Evolutionary conservation across 306 rosid species (phyloP), one percentile per base, ranked within the genome.

Genomic region (Lablab purpureus): DNA sequence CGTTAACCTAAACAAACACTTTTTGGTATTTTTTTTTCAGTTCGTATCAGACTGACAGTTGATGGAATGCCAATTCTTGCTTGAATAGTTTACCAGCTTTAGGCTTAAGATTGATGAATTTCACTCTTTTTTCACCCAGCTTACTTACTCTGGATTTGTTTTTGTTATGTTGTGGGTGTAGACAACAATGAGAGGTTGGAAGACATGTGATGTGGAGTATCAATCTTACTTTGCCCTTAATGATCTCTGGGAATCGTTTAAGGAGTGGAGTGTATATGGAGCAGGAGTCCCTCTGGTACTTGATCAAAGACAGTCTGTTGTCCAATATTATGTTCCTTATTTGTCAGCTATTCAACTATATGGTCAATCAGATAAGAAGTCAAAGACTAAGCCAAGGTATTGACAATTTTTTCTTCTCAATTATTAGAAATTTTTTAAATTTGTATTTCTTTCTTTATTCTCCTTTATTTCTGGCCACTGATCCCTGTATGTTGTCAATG

Each of bases 221-320:
- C 97, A 86, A 77, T 84, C 93, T 72, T 92, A 86, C 81, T 94
- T 94, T 69, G 36, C 85, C 27, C 78, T 94, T 77, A 81, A 82
- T 84, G 93, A 94, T 87, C 95, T 92, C 59, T 92, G 97, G 97
- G 97, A 94, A 74, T 88, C 98, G 10, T 91, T 92, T 56, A 87
- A 84, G 90, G 98, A 94, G 84, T 89, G 97, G 97, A 94, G 97
- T 81, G 94, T 86, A 11, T 94, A 94, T 73, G 98, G 97, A 58
- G 93, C 90, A n/a, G 98, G 97, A 82, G 97, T 94, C 5, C 98
- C 97, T 58, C 83, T 91, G 80, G 45, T 92, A 52, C 97, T 92
- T 62, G 87, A 87, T 78, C 87, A 87, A 80, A 76, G 85, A 73
- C 90, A 89, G 50, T 89, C 97, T 75, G 97, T 92, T 56, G 73